Percentiles rank a stretch among this genome's conserved stretches.
These are phyloP conservation scores for Yamagishiella unicocca DNA, from an alignment of 139 green algal species.

Conservation along the genomic window DNA sequence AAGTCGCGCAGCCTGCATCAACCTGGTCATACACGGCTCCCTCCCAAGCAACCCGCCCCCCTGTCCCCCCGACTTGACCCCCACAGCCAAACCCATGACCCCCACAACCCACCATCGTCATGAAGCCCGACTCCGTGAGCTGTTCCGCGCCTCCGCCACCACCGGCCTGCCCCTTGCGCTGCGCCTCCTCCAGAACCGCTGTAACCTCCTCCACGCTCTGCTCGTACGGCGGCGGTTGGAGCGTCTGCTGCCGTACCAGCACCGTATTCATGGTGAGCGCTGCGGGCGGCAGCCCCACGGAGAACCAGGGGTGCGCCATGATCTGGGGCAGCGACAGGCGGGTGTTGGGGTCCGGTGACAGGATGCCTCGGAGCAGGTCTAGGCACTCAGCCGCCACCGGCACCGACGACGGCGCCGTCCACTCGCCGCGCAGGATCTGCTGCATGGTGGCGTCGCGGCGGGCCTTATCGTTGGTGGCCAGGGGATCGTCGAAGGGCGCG, in stretches of 20 bases:
- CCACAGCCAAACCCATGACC: neutral
- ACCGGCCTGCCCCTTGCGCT: neutral
- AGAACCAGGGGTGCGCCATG: constrained; percentile 85
- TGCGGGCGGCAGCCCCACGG: constrained; percentile 51
- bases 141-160: neutral
- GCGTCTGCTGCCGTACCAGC: constrained; percentile 30
- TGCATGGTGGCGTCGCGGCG: constrained; percentile 58
- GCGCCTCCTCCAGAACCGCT: constrained; percentile 38
- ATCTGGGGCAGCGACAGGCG: constrained; percentile 77
- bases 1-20: too few relatives aligned
- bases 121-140: constrained; percentile 21
- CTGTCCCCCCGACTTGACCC: neutral
- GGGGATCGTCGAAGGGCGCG: constrained; percentile 94
- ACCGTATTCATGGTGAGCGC: constrained; percentile 64
- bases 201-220: constrained; percentile 48
- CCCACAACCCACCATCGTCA: constrained; percentile 28
- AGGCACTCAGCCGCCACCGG: constrained; percentile 52
- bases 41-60: neutral
- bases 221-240: constrained; percentile 43
- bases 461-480: constrained; percentile 37
- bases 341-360: constrained; percentile 69
- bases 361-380: constrained; percentile 58
- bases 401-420: constrained; percentile 9
- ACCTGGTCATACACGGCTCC: too few relatives aligned
- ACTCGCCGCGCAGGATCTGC: constrained; percentile 65